These are phyloP conservation scores for Coemansia javaensis DNA, from an alignment of 192 early-diverging fungal genomes.

Conservation along the genomic window DNA sequence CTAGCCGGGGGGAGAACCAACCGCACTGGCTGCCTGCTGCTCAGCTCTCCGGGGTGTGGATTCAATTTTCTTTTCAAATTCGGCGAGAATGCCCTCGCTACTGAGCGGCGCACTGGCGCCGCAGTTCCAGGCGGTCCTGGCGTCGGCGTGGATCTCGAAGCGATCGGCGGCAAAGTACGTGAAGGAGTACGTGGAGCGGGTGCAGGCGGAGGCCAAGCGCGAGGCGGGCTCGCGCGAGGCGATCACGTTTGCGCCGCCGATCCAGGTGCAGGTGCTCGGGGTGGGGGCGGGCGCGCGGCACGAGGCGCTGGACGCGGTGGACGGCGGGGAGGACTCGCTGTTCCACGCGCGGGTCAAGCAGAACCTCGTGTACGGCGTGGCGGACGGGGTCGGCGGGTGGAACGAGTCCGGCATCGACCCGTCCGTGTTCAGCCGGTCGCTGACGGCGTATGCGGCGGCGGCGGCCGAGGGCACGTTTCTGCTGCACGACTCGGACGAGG, in stretches of 20 bases:
- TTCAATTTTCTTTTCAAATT: not conserved
- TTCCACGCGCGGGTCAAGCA: slow-evolving; percentile 41
- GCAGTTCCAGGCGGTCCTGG: slow-evolving; percentile 38
- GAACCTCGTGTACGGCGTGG: slow-evolving; percentile 44
- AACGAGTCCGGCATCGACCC: slow-evolving; percentile 48
- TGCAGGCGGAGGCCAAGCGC: slow-evolving; percentile 9
- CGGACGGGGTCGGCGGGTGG: slow-evolving; percentile 51
- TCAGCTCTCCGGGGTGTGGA: too few relatives aligned
- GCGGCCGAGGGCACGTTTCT: slow-evolving; percentile 24
- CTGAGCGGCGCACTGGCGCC: slow-evolving; percentile 22
- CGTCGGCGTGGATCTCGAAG: slow-evolving; percentile 52
- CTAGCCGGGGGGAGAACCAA: too few relatives aligned
- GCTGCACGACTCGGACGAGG: slow-evolving; percentile 45
- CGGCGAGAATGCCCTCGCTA: not conserved
- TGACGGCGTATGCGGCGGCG: slow-evolving; percentile 34
- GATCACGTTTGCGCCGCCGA: slow-evolving; percentile 34
- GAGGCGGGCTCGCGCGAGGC: slow-evolving; percentile 2
- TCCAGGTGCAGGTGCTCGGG: slow-evolving; percentile 44
- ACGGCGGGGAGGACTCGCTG: slow-evolving; percentile 48
- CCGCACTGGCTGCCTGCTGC: too few relatives aligned
- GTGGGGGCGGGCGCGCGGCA: slow-evolving; percentile 8
- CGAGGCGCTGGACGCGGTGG: slow-evolving; percentile 37
- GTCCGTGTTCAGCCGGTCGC: slow-evolving; percentile 42
- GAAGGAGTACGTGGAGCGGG: slow-evolving; percentile 29
- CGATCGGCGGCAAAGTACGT: slow-evolving; percentile 40